phyloP scores from a whole-genome alignment of 305 asterid species.

The Fraxinus baroniana region DNA sequence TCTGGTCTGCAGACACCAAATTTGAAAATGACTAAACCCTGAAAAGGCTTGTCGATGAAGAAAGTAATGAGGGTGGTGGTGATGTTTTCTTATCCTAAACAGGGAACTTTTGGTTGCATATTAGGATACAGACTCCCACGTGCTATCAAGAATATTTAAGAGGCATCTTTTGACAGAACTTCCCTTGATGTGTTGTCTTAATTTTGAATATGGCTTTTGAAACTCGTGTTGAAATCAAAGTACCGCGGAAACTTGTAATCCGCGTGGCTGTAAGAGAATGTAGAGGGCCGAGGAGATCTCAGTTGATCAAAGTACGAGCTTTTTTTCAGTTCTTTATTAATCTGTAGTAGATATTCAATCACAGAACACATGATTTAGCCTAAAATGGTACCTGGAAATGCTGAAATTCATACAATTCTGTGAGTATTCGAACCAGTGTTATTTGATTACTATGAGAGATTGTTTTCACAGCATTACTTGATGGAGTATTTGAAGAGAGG shows the following conservation, averaged over 20 bases:
- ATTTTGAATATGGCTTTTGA: not conserved
- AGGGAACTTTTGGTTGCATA: not conserved
- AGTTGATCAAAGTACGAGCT: not conserved
- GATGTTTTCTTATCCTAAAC: not conserved
- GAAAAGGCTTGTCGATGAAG: not conserved
- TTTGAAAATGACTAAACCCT: conserved; percentile 11
- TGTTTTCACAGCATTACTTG: too few relatives aligned
- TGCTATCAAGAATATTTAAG: not conserved
- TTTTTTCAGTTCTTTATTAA: not conserved
- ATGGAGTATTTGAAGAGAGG: too few relatives aligned
- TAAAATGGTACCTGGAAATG: not conserved
- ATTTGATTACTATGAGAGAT: not conserved
- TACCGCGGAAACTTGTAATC: not conserved
- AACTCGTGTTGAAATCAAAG: not conserved
- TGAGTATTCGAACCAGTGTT: not conserved
- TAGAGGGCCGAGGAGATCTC: not conserved
- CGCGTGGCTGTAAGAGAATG: not conserved
- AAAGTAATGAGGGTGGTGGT: not conserved
- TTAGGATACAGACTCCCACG: conserved; percentile 4
- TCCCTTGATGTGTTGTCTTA: not conserved
- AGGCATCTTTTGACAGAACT: not conserved
- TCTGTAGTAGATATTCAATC: not conserved
- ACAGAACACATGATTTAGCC: not conserved
- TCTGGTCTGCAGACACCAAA: conserved; percentile 10
- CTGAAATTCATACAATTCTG: not conserved